A percentile compares a stretch with the other conserved stretches of the same genome.
Conservation (phyloP, 805 yeast species). For the Saccharomycopsis lassenensis region DNA sequence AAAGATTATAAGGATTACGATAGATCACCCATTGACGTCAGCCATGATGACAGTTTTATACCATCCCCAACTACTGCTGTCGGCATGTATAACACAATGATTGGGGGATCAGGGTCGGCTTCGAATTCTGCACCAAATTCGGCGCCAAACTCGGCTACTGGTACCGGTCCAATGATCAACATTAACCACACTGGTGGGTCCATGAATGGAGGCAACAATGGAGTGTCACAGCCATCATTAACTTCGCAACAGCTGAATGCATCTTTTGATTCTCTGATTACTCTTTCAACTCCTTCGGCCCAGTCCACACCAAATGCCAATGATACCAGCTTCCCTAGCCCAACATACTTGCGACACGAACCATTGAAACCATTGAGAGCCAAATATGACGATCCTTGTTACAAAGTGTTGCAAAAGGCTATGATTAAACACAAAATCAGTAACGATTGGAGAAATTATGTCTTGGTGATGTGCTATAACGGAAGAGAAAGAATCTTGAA, state of each 20-base stretch:
- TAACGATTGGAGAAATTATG: constrained; percentile 81
- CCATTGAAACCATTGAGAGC: constrained; percentile 21
- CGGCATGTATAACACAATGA: no score
- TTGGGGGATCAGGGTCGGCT: no score
- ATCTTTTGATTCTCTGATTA: no score
- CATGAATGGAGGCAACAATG: neutral
- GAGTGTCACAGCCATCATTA: neutral
- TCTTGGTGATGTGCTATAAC: constrained; percentile 80
- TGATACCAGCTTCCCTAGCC: neutral
- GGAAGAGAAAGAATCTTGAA: constrained; percentile 80
- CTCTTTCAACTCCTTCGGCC: no score
- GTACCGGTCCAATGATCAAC: constrained; percentile 8
- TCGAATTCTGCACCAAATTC: constrained; percentile 8
- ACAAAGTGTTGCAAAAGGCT: constrained; percentile 77
- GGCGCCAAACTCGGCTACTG: constrained; percentile 6
- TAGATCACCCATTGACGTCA: constrained; percentile 3
- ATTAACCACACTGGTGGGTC: neutral
- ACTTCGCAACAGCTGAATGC: no score
- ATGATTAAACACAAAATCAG: constrained; percentile 74
- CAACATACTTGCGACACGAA: no score
- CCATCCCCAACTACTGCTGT: no score
- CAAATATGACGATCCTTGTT: constrained; percentile 68
- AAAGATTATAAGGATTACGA: constrained; percentile 13
- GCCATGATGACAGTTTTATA: constrained; percentile 12
- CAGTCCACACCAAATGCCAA: no score